Evolutionary conservation across 192 early-diverging fungal species (phyloP), one percentile per base, ranked within the genome.

Genomic region (Glomus cerebriforme): DNA sequence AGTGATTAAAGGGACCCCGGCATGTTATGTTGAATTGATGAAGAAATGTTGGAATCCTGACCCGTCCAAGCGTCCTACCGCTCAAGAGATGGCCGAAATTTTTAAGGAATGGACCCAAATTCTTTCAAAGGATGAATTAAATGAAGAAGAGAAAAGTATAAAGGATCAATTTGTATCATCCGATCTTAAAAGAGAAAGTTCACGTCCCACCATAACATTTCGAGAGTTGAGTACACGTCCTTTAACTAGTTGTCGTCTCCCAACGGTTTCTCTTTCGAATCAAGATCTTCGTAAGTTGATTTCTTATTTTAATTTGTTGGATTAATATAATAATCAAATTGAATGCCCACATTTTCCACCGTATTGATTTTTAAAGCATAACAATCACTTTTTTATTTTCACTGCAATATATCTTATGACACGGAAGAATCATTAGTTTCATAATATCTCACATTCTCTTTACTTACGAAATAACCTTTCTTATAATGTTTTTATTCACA

Each of bases 21-120:
- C 10, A 54, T 73, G 43, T 58, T 73, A 73, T 58, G 49, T 27
- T 54, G 24, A 73, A 31, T 73, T 73, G 29, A 73, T 73, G 70
- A 49, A 49, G 43, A 19, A 58, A 73, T 58, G 70, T 49, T 58
- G 70, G 70, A 47, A 45, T 54, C 45, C 39, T 58, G n/a, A 73
- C 29, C 70, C 70, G 8, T 7, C 7, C 22, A 58, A 73, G 24
- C 39, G 43, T 17, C 43, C 70, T 19, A 73, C 70, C 26, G 49
- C 49, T 54, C 24, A 73, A 73, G n/a, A 26, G 17, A 26, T 73
- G 32, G 1, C 19, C 15, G 32, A 67, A 37, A 37, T 22, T 67
- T 67, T 67, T 22, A 22, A 67, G 32, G 19, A 67, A 67, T 67
- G 65, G 32, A 8, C 32, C 31, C 13, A 37, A 67, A 67, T 67